Base-by-base conservation (phyloP, 2,329 filamentous ascomycete genomes). In the Simplicillium sp. region DNA sequence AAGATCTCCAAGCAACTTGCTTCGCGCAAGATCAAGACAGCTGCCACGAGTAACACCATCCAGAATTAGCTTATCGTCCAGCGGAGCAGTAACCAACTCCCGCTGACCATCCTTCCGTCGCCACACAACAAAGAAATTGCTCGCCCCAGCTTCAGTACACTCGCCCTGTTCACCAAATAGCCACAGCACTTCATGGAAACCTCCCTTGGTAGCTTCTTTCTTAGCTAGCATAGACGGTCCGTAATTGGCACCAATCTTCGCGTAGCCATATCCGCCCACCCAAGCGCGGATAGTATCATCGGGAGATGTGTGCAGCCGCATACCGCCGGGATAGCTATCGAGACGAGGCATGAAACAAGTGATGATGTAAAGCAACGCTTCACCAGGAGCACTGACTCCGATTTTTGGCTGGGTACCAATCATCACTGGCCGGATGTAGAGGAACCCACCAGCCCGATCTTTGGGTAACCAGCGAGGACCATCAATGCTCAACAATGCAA, bases 161-260 rank as follows among this genome's bases (percentile, higher is more conserved):
- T 78, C 77, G 40, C 76, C 77, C 50, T 90, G 73, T 33, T 76
- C 62, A 2, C 87, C 87, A 54, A 94, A 92, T 38, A 96, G 73
- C 89, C 89, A 96, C n/a, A 96, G 74, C 42, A 96, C 83, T 71
- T 96, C 89, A 55, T 90, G 77, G 63, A 80, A 96, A 0, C 90
- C 89, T 33, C 75, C 66, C 11, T 66, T 67, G 41, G 79, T 68
- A 3, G 89, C 89, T 60, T 89, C 84, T 15, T 73, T 73, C 37
- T 88, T 88, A 3, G 87, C 85, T 40, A 87, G 71, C 40, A 96
- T 71, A 14, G 77, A 82, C 14, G 89, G 89, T 0, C 89, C 89
- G 61, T 95, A 96, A 70, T 95, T 96, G 46, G 89, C 89, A 41
- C 89, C 89, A 29, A 96, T 77, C 66, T 96, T 96, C 45, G 88